Evolutionary conservation across 2,329 filamentous ascomycete genomes (phyloP).

Genomic region (Sclerotinia subarctica): DNA sequence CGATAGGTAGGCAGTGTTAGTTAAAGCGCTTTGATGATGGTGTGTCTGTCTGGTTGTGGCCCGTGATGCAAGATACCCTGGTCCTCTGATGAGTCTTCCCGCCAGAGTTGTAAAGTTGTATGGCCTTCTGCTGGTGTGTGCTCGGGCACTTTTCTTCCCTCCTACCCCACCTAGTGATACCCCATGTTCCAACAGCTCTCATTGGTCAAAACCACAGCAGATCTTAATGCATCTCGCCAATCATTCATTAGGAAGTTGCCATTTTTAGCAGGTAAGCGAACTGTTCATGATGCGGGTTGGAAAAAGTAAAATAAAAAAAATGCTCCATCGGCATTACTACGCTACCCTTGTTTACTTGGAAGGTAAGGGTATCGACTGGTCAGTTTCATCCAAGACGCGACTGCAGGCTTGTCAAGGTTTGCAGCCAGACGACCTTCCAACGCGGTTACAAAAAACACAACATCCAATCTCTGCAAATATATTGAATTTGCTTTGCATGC

Average conservation of each 20-base stretch:
- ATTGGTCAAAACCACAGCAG: no score
- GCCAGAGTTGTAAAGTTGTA: background rate
- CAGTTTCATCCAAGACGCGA: slow-evolving; percentile 9
- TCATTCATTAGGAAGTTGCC: background rate
- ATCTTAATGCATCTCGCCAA: no score
- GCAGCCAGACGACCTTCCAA: background rate
- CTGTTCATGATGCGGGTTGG: background rate
- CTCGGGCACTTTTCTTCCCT: background rate
- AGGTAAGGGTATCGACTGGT: background rate
- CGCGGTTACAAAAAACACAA: slow-evolving; percentile 11
- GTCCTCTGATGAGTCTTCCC: background rate
- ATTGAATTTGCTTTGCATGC: background rate
- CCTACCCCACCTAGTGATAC: no score
- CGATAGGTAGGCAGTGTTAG: no score
- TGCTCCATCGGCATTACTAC: no score
- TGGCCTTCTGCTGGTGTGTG: background rate
- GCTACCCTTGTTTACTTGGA: background rate
- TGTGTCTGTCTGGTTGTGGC: background rate
- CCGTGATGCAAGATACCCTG: background rate
- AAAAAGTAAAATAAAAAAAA: background rate
- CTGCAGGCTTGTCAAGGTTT: background rate
- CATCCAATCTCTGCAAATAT: slow-evolving; percentile 8
- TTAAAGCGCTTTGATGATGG: background rate
- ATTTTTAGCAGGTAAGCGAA: background rate
- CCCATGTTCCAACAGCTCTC: background rate